Base-by-base conservation (phyloP, 2,329 filamentous ascomycete genomes). In the Epichloe uncinata region DNA sequence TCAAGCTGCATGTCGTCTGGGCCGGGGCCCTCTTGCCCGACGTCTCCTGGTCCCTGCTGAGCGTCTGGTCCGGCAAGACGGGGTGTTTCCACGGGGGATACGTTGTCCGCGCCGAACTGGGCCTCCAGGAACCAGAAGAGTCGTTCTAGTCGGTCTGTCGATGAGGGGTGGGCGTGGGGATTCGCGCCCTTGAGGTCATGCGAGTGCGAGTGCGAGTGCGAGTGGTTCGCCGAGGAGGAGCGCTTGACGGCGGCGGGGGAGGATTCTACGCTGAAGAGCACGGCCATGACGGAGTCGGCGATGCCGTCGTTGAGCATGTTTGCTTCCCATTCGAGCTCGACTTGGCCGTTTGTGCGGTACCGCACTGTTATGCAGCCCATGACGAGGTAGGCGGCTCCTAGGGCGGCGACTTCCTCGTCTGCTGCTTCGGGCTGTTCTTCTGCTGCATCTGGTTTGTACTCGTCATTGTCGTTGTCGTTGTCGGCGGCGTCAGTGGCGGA, bases 221-320 rank as follows among this genome's bases (percentile, higher is more conserved):
- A 64, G 52, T 45, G 45, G 44, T 55, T 54, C 50, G 64, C 51
- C 4, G 58, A 59, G 36, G 57, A 59, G 36, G 57, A 62, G 38
- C 88, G 86, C 69, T 93, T 94, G 47, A 98, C 91, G 12, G 93
- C 91, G 13, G 93, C 93, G 5, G 91, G 49, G 49, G 87, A 95
- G 66, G 85, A 94, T 68, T 98, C 93, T 20, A 95, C 87, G 0
- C 86, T 90, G 58, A 95, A 81, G 11, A 98, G 75, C 3, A 96
- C 88, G 1, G 89, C 89, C 75, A 97, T 87, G 49, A 97, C 85
- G 15, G 93, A 89, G 67, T 98, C 93, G n/a, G 93, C 93, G 60
- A 98, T 94, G 53, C 89, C 87, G 62, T 98, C 93, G 65, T 97
- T 98, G 61, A 96, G 83, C 71, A 95, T 86, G 64, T 97, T 98